Evolutionary conservation across 2,329 filamentous ascomycete genomes (phyloP), one percentile per base, ranked within the genome.

Genomic region (Cordyceps farinosa): DNA sequence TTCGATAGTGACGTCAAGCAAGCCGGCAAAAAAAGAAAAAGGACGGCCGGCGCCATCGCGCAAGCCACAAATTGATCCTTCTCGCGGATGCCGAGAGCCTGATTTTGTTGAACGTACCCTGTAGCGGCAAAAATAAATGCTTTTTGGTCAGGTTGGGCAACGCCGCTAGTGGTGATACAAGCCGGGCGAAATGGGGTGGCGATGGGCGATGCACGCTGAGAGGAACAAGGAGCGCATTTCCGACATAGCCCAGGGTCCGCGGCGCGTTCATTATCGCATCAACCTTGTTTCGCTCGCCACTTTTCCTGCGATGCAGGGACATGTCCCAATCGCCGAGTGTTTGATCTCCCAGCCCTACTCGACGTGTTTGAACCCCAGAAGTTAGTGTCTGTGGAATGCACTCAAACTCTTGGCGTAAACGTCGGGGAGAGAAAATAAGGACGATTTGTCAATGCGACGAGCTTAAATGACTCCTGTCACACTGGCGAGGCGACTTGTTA

Each of bases 41-140:
- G 11, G 48, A 61, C 38, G 48, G 47, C 3, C 29, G n/a, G 29
- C 58, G 48, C 48, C 58, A 45, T 45, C 48, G 58, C 30, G 48
- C 48, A 53, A 29, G 48, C 58, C 38, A 47, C 58, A 32, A 17
- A 40, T 53, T 40, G 36, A 53, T 10, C 5, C 58, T 45, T 27
- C 11, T 47, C 56, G 56, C 56, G 32, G 40, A 51, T 44, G 40
- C 58, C 58, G 48, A 61, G 38, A 61, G 57, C 56, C 58, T 61
- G 38, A 36, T 53, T 44, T 44, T 45, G 29, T 45, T 29, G 15
- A 36, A 32, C 2, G 57, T 45, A 60, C 47, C 57, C 57, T 27
- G 10, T 27, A 59, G 34, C 44, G 6, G 34, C 54, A 7, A 15
- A 30, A 45, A n/a, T 4, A n/a, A 9, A 17, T 27, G 4, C 5